Evolutionary conservation across 306 rosid species (phyloP).

Genomic region (Macrotyloma uniflorum): DNA sequence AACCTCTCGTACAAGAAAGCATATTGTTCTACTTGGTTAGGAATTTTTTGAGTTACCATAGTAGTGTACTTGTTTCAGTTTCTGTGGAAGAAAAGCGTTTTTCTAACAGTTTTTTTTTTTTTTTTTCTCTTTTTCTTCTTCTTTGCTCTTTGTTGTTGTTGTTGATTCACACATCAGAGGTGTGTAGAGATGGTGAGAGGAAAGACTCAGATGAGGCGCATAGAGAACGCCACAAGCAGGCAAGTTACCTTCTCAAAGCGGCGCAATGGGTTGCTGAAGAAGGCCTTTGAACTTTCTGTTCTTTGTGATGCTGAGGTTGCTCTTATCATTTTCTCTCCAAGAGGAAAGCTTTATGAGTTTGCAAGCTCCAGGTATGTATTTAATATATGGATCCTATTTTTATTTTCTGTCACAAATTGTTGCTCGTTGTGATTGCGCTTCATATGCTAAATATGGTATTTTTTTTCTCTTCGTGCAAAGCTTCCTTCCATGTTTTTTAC

Average conservation of each 20-base stretch:
- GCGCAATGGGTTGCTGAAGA: constrained; percentile 76
- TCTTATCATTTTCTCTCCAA: constrained; percentile 53
- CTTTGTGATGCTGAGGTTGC: constrained; percentile 71
- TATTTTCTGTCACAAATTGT: neutral
- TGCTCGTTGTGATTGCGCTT: neutral
- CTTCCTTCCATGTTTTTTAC: neutral
- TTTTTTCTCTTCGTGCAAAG: neutral
- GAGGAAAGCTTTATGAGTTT: constrained; percentile 51
- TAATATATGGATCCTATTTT: neutral
- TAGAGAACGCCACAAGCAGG: constrained; percentile 76
- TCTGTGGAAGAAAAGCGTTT: neutral
- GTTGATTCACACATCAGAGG: constrained; percentile 2
- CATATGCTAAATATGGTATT: neutral
- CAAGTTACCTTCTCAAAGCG: constrained; percentile 86
- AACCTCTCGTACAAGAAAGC: neutral
- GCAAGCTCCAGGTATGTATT: constrained; percentile 44
- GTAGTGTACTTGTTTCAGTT: neutral
- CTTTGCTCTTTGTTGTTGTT: neutral
- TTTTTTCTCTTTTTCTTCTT: neutral
- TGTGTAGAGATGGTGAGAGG: constrained; percentile 74
- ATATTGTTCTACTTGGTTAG: constrained; percentile 24
- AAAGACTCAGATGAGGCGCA: constrained; percentile 81
- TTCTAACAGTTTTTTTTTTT: neutral
- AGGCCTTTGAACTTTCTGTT: constrained; percentile 85
- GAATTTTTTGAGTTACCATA: neutral